These are phyloP conservation scores for Lojkania enalia DNA, from an alignment of 2,329 filamentous ascomycete genomes.

Conservation along the genomic window DNA sequence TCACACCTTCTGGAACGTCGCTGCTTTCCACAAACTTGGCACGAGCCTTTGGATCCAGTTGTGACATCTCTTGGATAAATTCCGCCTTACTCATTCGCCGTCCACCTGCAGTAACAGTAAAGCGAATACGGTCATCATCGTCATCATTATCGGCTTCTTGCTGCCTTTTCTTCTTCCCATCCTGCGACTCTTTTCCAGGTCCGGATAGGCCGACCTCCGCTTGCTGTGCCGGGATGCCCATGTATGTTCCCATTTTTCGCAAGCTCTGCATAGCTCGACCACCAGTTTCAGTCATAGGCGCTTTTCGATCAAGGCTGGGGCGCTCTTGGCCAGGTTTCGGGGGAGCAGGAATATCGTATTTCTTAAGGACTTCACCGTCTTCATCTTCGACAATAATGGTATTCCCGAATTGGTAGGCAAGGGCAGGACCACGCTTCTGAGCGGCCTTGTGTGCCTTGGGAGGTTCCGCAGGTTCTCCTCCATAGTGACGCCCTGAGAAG, in stretches of 20 bases:
- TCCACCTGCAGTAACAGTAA: constrained; percentile 74
- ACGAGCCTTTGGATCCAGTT: constrained; percentile 68
- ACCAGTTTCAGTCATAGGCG: constrained; percentile 34
- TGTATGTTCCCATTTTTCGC: constrained; percentile 59
- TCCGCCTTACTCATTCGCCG: constrained; percentile 78
- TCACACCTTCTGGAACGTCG: constrained; percentile 52
- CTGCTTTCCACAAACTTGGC: constrained; percentile 54
- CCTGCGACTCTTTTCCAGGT: constrained; percentile 12
- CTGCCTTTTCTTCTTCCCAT: constrained; percentile 30
- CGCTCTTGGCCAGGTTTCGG: constrained; percentile 39
- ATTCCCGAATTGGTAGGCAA: constrained; percentile 83
- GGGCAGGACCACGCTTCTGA: constrained; percentile 67
- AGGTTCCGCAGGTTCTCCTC: constrained; percentile 40
- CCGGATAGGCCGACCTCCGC: constrained; percentile 30
- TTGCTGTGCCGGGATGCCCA: constrained; percentile 46
- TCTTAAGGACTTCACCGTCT: constrained; percentile 83
- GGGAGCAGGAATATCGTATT: constrained; percentile 71
- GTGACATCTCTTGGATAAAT: constrained; percentile 74
- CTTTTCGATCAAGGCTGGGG: constrained; percentile 32
- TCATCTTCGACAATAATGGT: constrained; percentile 89
- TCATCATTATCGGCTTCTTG: constrained; percentile 63
- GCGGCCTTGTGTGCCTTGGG: constrained; percentile 38
- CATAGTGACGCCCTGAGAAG: constrained; percentile 50
- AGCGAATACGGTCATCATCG: constrained; percentile 73
- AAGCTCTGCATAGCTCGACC: constrained; percentile 49